phyloP scores from a whole-genome alignment of 805 yeast genomes.

The Yarrowia sp. region DNA sequence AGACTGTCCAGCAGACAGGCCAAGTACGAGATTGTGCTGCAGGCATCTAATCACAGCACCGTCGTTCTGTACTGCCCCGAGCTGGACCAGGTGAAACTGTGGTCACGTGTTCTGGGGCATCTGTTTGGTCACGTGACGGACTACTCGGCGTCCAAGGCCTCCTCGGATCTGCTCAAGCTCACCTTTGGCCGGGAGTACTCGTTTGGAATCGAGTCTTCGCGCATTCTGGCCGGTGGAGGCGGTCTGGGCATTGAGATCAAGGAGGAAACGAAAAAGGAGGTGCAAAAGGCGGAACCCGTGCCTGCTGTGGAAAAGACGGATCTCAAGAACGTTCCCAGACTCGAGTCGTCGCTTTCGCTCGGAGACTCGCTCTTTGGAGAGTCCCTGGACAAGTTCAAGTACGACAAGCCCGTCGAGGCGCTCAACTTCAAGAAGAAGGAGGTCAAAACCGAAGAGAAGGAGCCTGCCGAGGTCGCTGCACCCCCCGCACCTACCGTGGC shows the following conservation, averaged over 20 bases:
- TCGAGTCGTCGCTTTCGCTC: conserved; percentile 19
- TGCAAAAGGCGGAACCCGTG: background rate
- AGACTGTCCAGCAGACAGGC: conserved; percentile 22
- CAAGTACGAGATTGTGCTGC: conserved; percentile 32
- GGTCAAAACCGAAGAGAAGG: background rate
- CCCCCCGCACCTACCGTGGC: background rate
- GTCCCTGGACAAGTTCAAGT: conserved; percentile 34
- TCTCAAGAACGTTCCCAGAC: background rate
- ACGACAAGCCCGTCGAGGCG: conserved; percentile 16
- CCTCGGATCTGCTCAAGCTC: conserved; percentile 8
- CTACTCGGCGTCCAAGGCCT: conserved; percentile 29
- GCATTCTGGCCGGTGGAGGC: conserved; percentile 19
- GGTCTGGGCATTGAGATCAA: conserved; percentile 25
- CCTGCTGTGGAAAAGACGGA: background rate
- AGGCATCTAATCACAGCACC: conserved; percentile 30
- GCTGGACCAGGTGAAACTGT: conserved; percentile 26
- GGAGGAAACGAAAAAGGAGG: conserved; percentile 1
- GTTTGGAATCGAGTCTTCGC: conserved; percentile 23
- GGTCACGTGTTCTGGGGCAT: conserved; percentile 23
- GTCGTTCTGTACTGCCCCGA: conserved; percentile 35
- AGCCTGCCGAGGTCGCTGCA: no score
- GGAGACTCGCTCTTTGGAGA: conserved; percentile 26
- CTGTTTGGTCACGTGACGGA: conserved; percentile 38
- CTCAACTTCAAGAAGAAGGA: conserved; percentile 16
- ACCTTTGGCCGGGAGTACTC: conserved; percentile 37